Base-by-base conservation (phyloP, 148 eudicot species). In the Bassia scoparia region DNA sequence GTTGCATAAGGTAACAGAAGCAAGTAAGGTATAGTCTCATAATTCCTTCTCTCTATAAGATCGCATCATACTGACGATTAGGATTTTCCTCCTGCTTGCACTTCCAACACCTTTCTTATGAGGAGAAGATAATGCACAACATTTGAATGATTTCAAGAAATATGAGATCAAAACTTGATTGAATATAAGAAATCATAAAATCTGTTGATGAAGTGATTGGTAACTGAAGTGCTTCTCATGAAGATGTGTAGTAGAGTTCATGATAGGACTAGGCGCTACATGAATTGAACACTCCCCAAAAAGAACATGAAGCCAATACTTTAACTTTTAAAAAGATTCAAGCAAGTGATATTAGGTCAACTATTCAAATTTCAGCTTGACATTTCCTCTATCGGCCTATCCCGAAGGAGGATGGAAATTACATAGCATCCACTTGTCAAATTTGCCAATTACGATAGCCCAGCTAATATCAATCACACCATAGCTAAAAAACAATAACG, bases 1-100 rank as follows among this genome's bases (percentile, higher is more conserved):
- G n/a, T n/a, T n/a, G n/a, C n/a, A n/a, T n/a, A n/a, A n/a, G n/a
- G n/a, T n/a, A n/a, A n/a, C n/a, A n/a, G n/a, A n/a, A n/a, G n/a
- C n/a, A n/a, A n/a, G n/a, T n/a, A n/a, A n/a, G n/a, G n/a, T n/a
- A n/a, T n/a, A n/a, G n/a, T n/a, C n/a, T n/a, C n/a, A n/a, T n/a
- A n/a, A n/a, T 83, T 96, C 99, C 85, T 84, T 90, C 81, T 92
- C 99, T 81, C 96, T 81, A 78, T 96, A 96, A 74, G 92, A 86
- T 79, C 97, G 82, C 94, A 96, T 82, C 77, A 96, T 92, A 83
- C 86, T 78, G 67, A 90, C 87, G 76, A 92, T 90, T 49, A 96
- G 80, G 83, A 84, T 83, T 85, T 86, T 96, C 89, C 86, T 92
- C 79, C 92, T 80, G 49, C 54, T 71, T n/a, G 85, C 90, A 82